A percentile compares a stretch with the other conserved stretches of the same genome.
Evolutionary conservation across 31 red algal species (phyloP).

Genomic region (Asparagopsis taxiformis): DNA sequence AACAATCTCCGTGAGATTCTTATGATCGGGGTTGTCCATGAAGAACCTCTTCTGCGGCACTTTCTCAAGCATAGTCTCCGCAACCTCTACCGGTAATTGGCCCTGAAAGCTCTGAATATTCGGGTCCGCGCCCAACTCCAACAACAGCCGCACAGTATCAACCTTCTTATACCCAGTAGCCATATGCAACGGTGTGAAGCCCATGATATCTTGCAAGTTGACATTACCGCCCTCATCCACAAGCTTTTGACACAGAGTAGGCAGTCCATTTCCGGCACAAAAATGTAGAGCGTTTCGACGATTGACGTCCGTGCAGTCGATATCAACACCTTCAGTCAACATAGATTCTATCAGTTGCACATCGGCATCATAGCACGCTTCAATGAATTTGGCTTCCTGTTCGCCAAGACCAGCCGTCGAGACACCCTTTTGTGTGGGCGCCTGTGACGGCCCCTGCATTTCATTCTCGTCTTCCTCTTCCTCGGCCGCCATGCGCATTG

Average conservation of each 20-base stretch:
- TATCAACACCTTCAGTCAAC: constrained; percentile 45
- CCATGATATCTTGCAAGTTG: constrained; percentile 67
- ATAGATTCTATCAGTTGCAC: constrained; percentile 36
- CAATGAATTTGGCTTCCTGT: constrained; percentile 40
- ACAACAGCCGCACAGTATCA: constrained; percentile 59
- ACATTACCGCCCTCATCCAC: constrained; percentile 62
- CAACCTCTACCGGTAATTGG: constrained; percentile 74
- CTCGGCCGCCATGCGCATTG: background rate
- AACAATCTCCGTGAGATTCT: constrained; percentile 52
- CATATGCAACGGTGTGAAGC: constrained; percentile 92
- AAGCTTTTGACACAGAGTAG: constrained; percentile 34
- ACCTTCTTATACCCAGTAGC: constrained; percentile 81
- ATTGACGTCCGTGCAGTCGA: constrained; percentile 53
- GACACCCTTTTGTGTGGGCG: constrained; percentile 50
- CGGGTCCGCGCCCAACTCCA: constrained; percentile 50
- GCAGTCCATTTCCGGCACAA: constrained; percentile 74
- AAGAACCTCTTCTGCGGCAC: constrained; percentile 81
- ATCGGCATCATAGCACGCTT: constrained; percentile 61
- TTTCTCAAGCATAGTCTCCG: constrained; percentile 60
- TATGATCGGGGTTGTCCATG: constrained; percentile 48
- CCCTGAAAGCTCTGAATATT: constrained; percentile 42
- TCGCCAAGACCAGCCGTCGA: constrained; percentile 56
- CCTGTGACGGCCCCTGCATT: constrained; percentile 43
- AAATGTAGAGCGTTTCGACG: constrained; percentile 80
- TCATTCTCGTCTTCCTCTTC: constrained; percentile 5